Evolutionary conservation across 2,329 filamentous ascomycete species (phyloP).

Genomic region (Acrodontium crateriforme): DNA sequence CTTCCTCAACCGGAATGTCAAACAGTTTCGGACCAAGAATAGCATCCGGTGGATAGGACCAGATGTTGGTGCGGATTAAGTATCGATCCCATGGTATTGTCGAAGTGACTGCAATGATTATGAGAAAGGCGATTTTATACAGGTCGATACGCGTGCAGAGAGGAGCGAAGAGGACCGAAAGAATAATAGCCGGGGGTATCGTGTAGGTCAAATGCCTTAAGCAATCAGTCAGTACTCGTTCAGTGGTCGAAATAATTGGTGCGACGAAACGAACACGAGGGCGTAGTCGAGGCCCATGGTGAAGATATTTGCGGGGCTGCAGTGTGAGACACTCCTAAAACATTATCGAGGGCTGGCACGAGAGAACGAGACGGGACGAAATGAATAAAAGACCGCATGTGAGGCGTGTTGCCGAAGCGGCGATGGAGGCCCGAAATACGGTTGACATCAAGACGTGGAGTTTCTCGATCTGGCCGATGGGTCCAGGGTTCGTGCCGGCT

Average conservation of each 20-base stretch:
- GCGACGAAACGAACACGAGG: conserved; percentile 49
- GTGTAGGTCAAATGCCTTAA: conserved; percentile 52
- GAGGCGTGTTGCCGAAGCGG: too few relatives aligned
- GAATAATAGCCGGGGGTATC: conserved; percentile 45
- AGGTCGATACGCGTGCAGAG: conserved; percentile 48
- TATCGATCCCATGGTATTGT: conserved; percentile 69
- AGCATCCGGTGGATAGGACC: conserved; percentile 55
- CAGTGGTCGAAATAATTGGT: too few relatives aligned
- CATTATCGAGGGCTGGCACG: too few relatives aligned
- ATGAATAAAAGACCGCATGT: too few relatives aligned
- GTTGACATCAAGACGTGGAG: too few relatives aligned
- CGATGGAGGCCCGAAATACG: too few relatives aligned
- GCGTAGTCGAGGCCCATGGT: conserved; percentile 48
- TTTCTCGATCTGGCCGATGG: too few relatives aligned
- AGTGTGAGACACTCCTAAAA: too few relatives aligned
- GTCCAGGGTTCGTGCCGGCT: too few relatives aligned
- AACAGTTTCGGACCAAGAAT: conserved; percentile 49
- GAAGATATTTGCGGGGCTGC: too few relatives aligned
- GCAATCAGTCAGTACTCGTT: conserved; percentile 3
- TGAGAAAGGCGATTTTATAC: conserved; percentile 48
- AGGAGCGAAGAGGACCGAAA: conserved; percentile 47
- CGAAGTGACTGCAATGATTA: conserved; percentile 49
- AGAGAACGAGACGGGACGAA: too few relatives aligned
- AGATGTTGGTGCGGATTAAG: conserved; percentile 52
- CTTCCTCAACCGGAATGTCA: conserved; percentile 55